Conservation (phyloP, 768 basidiomycete species). For the Mycena leptocephala region DNA sequence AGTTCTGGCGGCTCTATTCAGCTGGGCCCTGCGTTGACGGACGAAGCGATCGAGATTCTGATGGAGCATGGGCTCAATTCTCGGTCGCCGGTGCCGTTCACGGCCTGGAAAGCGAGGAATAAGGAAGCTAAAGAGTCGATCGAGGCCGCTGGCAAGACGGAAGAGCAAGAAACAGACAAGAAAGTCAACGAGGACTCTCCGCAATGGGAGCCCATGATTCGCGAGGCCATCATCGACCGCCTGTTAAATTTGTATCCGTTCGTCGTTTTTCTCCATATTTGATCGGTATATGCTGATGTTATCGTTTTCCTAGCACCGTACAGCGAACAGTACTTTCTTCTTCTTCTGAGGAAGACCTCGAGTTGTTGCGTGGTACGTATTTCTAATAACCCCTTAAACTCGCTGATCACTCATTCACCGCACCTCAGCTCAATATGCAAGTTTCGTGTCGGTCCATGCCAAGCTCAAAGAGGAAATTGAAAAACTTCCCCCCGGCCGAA, state of each 20-base stretch:
- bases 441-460: conserved; percentile 9
- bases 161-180: conserved; percentile 21
- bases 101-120: conserved; percentile 42
- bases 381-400: neutral
- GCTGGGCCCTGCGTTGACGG: conserved; percentile 42
- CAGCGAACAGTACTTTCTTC: conserved; percentile 24
- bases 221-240: conserved; percentile 43
- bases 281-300: neutral
- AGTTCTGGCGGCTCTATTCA: conserved; percentile 44
- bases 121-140: neutral
- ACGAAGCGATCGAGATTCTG: conserved; percentile 45
- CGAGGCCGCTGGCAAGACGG: conserved; percentile 5
- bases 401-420: neutral
- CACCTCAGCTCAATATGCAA: conserved; percentile 9
- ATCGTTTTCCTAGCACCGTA: conserved; percentile 5
- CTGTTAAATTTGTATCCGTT: conserved; percentile 32
- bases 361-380: conserved; percentile 15
- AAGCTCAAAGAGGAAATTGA: conserved; percentile 29
- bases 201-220: conserved; percentile 36
- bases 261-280: no score
- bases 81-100: conserved; percentile 42
- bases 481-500: neutral
- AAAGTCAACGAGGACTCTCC: conserved; percentile 18
- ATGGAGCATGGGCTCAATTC: conserved; percentile 45
- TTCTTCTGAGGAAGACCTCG: conserved; percentile 20